Base-by-base conservation (phyloP, 2,329 filamentous ascomycete species). In the Pseudopyrenochaeta lycopersici region DNA sequence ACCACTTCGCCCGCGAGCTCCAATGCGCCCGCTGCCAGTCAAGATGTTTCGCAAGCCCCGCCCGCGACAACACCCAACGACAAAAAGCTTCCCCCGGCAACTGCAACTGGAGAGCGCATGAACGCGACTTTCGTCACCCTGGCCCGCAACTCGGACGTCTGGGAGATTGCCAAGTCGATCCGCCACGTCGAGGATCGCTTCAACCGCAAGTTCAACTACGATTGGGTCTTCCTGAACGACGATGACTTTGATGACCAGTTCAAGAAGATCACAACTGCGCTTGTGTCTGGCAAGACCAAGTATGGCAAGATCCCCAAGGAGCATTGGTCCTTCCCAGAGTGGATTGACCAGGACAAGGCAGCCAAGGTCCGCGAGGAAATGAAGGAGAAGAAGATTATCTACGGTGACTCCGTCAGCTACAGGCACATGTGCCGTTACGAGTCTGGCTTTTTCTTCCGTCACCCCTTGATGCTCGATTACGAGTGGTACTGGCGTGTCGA, bases 401-500 rank as follows among this genome's bases (percentile, higher is more conserved):
- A 99, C 75, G 95, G 95, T 56, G 95, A 98, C 78, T 97, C 92
- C 10, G 81, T 96, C 79, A 96, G 91, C 80, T 99, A 99, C 82
- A 88, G 95, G 60, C 96, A 99, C 83, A 99, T 99, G 95, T 99
- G 95, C 80, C 91, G 95, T 62, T 99, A 97, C 75, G 95, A 99
- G 79, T 98, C 94, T 7, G 95, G 95, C 33, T 99, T 99, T 84
- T 99, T 99, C 85, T 99, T 98, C 87, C 92, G 90, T 57, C 95
- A 99, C 76, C 85, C 87, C 27, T 81, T 97, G 64, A 93, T 99
- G 91, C 80, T 91, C 76, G 92, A 98, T 76, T 99, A 96, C 78
- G 95, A 99, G 74, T 99, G 92, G 86, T 99, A 99, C 85, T 99
- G 95, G 95, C 91, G 96, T 66, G 95, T 99, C 12, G 95, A 99